These are phyloP conservation scores for Hyaloscypha finlandica DNA, from an alignment of 495 filamentous ascomycete species.

Conservation along the genomic window DNA sequence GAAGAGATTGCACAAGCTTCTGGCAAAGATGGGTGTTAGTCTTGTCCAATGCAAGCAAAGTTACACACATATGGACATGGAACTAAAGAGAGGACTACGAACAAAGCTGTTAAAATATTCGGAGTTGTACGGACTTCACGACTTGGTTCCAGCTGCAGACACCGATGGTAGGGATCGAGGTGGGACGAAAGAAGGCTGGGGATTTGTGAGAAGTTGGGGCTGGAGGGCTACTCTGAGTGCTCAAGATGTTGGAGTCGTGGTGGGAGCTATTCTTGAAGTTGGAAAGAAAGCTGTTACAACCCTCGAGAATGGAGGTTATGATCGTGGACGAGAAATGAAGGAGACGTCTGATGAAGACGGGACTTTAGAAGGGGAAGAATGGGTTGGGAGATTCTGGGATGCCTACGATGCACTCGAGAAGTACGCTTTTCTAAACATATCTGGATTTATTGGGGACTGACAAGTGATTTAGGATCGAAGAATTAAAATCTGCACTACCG, in stretches of 20 bases:
- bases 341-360: slow-evolving; percentile 47
- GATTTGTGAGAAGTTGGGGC: slow-evolving; percentile 96
- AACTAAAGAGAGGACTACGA: slow-evolving; percentile 86
- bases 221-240: slow-evolving; percentile 94
- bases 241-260: slow-evolving; percentile 85
- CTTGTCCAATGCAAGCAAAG: slow-evolving; percentile 90
- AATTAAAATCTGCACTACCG: slow-evolving; percentile 74
- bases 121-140: slow-evolving; percentile 87
- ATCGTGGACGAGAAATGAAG: slow-evolving; percentile 39
- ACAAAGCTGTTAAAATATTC: slow-evolving; percentile 85
- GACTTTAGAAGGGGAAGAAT: slow-evolving; percentile 60
- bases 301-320: slow-evolving; percentile 36
- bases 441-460: slow-evolving; percentile 24
- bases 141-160: slow-evolving; percentile 74
- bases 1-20: slow-evolving; percentile 90
- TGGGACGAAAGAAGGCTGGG: slow-evolving; percentile 82
- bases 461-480: slow-evolving; percentile 58
- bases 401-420: slow-evolving; percentile 88
- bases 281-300: slow-evolving; percentile 53
- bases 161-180: slow-evolving; percentile 52
- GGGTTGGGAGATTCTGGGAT: slow-evolving; percentile 81
- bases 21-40: slow-evolving; percentile 98
- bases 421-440: slow-evolving; percentile 40
- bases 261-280: slow-evolving; percentile 90
- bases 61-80: slow-evolving; percentile 99